Evolutionary conservation across 768 basidiomycete genomes (phyloP), one percentile per base, ranked within the genome.

Genomic region (Rhizopogon rudus): DNA sequence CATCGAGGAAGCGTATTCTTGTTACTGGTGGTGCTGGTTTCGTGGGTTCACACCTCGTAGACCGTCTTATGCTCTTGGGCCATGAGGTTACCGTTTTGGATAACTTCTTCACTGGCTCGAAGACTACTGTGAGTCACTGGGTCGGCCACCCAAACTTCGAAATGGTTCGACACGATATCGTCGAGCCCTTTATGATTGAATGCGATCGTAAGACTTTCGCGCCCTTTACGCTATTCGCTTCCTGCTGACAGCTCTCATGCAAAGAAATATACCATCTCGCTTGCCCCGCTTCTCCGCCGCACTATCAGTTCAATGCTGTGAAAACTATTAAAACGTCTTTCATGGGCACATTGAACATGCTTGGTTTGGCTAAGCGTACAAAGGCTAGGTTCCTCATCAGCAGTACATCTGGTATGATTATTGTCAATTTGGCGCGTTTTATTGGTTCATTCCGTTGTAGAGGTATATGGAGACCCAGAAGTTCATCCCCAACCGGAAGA

Each of bases 21-120:
- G 88, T 98, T 62, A 98, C 96, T 20, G 96, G 96, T 56, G 96
- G 97, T 41, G 97, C 96, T 39, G 97, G 97, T n/a, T 99, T 99
- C 71, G 96, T 99, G 56, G 97, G 97, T 14, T 96, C 93, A 33
- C 97, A 99, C 74, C 85, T 99, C 46, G 91, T 99, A 52, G 97
- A 99, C 75, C 84, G 97, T 48, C 83, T 98, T 59, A 95, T 99
- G 93, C 81, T 98, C 59, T 83, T 98, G 51, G 97, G 97, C 14
- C 97, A 99, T 67, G 94, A 98, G 70, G 93, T 96, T 63, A 94
- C 93, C 54, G 96, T 98, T 60, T 74, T 97, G 54, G 96, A 98
- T 78, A 98, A 98, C 76, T 99, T 99, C 71, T 99, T 99, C 77
- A 98, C 95, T 25, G 97, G 97, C 14, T 91, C 90, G 53, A 94